These are phyloP conservation scores for Lachancea kluyveri DNA, from an alignment of 805 yeast species.

Conservation along the genomic window DNA sequence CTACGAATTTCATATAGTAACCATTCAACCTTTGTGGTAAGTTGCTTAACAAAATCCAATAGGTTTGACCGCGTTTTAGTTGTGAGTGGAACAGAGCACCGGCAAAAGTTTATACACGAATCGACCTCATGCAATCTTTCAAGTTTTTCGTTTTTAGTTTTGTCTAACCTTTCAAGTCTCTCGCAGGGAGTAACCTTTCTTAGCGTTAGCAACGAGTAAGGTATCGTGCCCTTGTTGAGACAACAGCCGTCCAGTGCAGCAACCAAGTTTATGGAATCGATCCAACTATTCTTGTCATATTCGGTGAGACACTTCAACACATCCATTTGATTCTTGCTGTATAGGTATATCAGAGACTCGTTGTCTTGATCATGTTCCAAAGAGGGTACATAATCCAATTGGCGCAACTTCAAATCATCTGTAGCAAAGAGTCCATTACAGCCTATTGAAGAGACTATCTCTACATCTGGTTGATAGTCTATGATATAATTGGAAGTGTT, in stretches of 20 bases:
- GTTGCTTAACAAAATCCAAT: slow-evolving; percentile 37
- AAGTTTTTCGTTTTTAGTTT: slow-evolving; percentile 30
- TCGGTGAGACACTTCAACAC: slow-evolving; percentile 37
- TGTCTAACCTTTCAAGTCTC: slow-evolving; percentile 31
- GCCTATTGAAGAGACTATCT: slow-evolving; percentile 10
- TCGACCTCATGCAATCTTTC: slow-evolving; percentile 34
- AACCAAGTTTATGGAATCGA: slow-evolving; percentile 34
- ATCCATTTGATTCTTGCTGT: slow-evolving; percentile 36
- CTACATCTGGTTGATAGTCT: slow-evolving; percentile 21
- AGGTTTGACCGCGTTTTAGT: slow-evolving; percentile 46
- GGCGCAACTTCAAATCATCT: slow-evolving; percentile 6
- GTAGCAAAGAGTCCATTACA: slow-evolving; percentile 18
- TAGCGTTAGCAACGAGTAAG: slow-evolving; percentile 25
- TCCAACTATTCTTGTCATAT: slow-evolving; percentile 55
- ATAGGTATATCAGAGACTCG: slow-evolving; percentile 33
- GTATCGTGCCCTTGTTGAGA: slow-evolving; percentile 20
- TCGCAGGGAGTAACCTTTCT: slow-evolving; percentile 26
- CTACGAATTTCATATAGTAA: slow-evolving; percentile 48
- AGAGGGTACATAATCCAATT: slow-evolving; percentile 6
- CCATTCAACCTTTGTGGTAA: slow-evolving; percentile 52
- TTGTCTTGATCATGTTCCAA: slow-evolving; percentile 2
- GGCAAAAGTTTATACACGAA: slow-evolving; percentile 34
- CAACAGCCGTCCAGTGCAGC: slow-evolving; percentile 23
- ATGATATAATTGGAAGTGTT: slow-evolving; percentile 28
- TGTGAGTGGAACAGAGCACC: slow-evolving; percentile 48